A percentile compares a stretch with the other conserved stretches of the same genome.
Evolutionary conservation across 1,284 basidiomycete genomes (phyloP).

Genomic region (Mycosarcoma mackinlayi): DNA sequence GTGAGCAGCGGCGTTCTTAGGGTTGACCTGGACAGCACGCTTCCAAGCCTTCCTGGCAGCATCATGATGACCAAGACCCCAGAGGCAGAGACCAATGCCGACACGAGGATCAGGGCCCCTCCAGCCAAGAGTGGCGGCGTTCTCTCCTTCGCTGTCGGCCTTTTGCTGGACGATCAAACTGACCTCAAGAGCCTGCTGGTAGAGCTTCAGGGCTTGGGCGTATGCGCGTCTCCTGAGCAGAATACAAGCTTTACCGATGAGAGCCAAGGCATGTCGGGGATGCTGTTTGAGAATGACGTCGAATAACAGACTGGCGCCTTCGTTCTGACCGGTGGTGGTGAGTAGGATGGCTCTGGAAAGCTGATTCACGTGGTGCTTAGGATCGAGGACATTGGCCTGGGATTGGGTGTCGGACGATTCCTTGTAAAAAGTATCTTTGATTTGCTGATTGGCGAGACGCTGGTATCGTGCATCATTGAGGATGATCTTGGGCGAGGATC

Average conservation of each 20-base stretch:
- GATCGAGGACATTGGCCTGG: slow-evolving; percentile 44
- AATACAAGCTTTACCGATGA: slow-evolving; percentile 64
- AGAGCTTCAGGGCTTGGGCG: slow-evolving; percentile 56
- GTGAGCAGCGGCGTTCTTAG: slow-evolving; percentile 47
- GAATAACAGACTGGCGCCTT: slow-evolving; percentile 44
- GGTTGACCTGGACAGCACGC: slow-evolving; percentile 55
- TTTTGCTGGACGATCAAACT: slow-evolving; percentile 47
- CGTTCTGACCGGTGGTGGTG: slow-evolving; percentile 53
- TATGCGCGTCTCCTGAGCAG: slow-evolving; percentile 60
- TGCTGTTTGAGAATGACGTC: slow-evolving; percentile 53
- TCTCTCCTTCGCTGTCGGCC: slow-evolving; percentile 38
- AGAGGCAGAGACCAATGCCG: slow-evolving; percentile 65
- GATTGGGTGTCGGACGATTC: slow-evolving; percentile 30
- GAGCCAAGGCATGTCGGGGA: slow-evolving; percentile 55
- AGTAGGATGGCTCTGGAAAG: slow-evolving; percentile 50
- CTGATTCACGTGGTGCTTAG: slow-evolving; percentile 50
- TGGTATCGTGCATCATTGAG: slow-evolving; percentile 61
- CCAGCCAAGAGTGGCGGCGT: slow-evolving; percentile 42
- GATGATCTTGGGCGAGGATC: slow-evolving; percentile 58
- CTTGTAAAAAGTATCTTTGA: slow-evolving; percentile 52
- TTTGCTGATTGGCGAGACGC: slow-evolving; percentile 34
- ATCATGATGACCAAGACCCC: slow-evolving; percentile 58
- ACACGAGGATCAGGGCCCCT: slow-evolving; percentile 64
- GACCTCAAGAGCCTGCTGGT: slow-evolving; percentile 61
- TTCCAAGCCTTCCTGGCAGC: slow-evolving; percentile 65